A percentile compares a stretch with the other conserved stretches of the same genome.
Conservation (phyloP, 2,329 filamentous ascomycete genomes). For the Fusarium duplospermum region DNA sequence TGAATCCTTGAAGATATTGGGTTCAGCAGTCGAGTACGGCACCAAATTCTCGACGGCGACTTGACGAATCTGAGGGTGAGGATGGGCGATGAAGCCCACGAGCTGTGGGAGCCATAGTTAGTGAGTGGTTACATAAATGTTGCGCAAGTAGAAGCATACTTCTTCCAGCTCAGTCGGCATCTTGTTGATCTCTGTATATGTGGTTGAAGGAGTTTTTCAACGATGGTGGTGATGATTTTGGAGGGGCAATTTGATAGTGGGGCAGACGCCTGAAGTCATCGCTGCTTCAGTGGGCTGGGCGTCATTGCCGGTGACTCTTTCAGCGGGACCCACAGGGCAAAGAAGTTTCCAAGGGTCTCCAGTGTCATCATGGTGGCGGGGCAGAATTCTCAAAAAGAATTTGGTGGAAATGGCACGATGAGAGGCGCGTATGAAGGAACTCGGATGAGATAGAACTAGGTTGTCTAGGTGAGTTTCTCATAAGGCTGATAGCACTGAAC, state of each 20-base stretch:
- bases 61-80: constrained; percentile 89
- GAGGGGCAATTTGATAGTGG: constrained; percentile 46
- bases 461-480: background rate
- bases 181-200: constrained; percentile 13
- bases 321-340: constrained; percentile 40
- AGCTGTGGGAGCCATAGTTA: constrained; percentile 65
- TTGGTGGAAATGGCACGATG: background rate
- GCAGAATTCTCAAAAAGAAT: constrained; percentile 10
- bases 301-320: constrained; percentile 41
- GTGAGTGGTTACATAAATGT: background rate
- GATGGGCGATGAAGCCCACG: constrained; percentile 92
- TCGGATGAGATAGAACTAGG: background rate
- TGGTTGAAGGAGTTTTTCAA: constrained; percentile 34
- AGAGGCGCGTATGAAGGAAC: background rate
- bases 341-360: constrained; percentile 39
- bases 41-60: constrained; percentile 88
- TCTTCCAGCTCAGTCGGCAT: constrained; percentile 85
- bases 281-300: constrained; percentile 39
- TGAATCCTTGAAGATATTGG: constrained; percentile 84
- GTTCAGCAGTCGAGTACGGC: constrained; percentile 80
- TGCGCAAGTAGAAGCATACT: constrained; percentile 55
- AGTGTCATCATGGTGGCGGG: constrained; percentile 40
- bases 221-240: constrained; percentile 36
- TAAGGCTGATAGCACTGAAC: background rate
- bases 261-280: constrained; percentile 45